Evolutionary conservation across 352 stramenopile species (phyloP), one percentile per base, ranked within the genome.

Genomic region (Saprolegnia parasitica): DNA sequence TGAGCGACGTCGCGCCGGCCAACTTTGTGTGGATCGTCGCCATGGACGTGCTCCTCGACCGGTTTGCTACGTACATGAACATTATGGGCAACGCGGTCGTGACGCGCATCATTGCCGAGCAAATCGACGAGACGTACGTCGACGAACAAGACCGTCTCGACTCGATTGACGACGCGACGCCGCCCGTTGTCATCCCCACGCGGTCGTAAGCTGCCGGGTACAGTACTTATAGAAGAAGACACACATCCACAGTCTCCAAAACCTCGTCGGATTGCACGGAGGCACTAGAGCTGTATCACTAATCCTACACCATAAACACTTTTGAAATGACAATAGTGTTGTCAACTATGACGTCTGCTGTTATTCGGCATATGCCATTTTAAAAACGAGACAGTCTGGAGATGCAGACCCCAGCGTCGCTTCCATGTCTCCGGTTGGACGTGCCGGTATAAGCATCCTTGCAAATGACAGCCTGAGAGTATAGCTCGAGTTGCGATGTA

Each of bases 51-150:
- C 77, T 92, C 24, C 68, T 94, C 20, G 83, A 92, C 40, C 86
- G 86, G 57, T 71, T 92, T 37, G 74, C 89, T 9, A 92, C 86
- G 4, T 67, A 90, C 37, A 83, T 78, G 73, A 94, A 94, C 70
- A 78, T 94, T 40, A 86, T 87, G 65, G 76, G 78, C 32, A 81
- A 90, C 72, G 83, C 84, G 18, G 86, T 94, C 76, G 72, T 91
- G 52, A 84, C 74, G 23, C 83, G 81, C 37, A 83, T 94, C 56
- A 74, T 94, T 61, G 81, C 82, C 58, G 79, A 90, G 29, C 82
- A 93, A 57, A 65, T 86, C 45, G 77, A 84, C 65, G 74, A 81
- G 42, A 76, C 63, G 4, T 75, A 81, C 26, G 67, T 79, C 47
- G 39, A 55, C 52, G 70, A 58, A 24, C 54, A 61, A 42, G 54